phyloP scores from a whole-genome alignment of 1,284 basidiomycete species.

The Austroboletus niveus region DNA sequence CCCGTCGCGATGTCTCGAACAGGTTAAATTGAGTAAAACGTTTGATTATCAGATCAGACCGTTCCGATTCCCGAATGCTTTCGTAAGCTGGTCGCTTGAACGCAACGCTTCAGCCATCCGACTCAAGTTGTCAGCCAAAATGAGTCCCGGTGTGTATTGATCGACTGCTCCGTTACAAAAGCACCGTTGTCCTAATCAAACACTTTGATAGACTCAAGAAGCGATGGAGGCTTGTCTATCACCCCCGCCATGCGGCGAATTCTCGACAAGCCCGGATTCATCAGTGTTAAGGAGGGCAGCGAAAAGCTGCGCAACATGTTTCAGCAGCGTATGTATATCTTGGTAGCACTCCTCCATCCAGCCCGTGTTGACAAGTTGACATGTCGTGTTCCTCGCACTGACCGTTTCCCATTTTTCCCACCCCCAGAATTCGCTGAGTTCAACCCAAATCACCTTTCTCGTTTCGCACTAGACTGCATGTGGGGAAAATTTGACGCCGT shows the following conservation, averaged over 20 bases:
- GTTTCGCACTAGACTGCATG: conserved; percentile 40
- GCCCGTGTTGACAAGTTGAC: background rate
- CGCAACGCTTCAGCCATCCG: background rate
- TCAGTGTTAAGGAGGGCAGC: conserved; percentile 33
- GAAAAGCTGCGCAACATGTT: conserved; percentile 40
- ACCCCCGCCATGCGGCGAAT: conserved; percentile 40
- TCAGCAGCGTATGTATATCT: conserved; percentile 30
- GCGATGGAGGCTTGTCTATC: conserved; percentile 35
- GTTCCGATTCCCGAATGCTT: background rate
- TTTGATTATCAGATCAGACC: no score
- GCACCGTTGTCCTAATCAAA: conserved; percentile 1
- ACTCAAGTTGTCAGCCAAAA: background rate
- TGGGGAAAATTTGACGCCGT: conserved; percentile 34
- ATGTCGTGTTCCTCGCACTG: background rate
- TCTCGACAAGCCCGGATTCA: conserved; percentile 36
- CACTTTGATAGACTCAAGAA: conserved; percentile 5
- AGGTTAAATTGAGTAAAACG: no score
- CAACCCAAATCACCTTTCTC: conserved; percentile 33
- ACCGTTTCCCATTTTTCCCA: background rate
- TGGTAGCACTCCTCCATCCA: background rate
- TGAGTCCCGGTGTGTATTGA: conserved; percentile 13
- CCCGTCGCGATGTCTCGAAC: background rate
- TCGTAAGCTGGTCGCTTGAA: background rate
- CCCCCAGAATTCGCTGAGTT: conserved; percentile 20
- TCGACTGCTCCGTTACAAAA: background rate